A percentile compares a stretch with the other conserved stretches of the same genome.
phyloP scores from a whole-genome alignment of 345 rosid species.

The Draba incana region DNA sequence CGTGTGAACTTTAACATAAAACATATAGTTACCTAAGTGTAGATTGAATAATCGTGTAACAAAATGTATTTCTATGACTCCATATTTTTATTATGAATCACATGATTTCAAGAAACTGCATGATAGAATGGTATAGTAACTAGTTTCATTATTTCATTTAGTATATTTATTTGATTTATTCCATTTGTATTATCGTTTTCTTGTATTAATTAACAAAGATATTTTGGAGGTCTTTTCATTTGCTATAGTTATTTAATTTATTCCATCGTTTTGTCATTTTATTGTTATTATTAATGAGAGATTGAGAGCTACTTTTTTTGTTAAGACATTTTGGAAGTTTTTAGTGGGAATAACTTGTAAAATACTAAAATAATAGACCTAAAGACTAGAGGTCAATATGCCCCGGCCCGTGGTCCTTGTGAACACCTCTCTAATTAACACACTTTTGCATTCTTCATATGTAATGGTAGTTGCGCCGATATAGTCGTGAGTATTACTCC shows the following conservation, averaged over 20 bases:
- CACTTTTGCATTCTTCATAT: conserved; percentile 25
- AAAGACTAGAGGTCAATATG: conserved; percentile 6
- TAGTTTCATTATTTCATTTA: too few species aligned
- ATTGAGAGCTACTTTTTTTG: background rate
- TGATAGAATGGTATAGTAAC: too few species aligned
- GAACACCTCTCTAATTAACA: conserved; percentile 31
- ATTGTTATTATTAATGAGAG: background rate
- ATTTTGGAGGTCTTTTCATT: too few species aligned
- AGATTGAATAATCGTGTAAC: too few species aligned
- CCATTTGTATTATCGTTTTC: too few species aligned
- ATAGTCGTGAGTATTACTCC: conserved; percentile 38
- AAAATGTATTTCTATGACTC: too few species aligned
- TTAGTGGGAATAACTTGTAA: conserved; percentile 29
- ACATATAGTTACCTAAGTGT: too few species aligned
- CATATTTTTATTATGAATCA: too few species aligned
- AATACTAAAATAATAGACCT: background rate
- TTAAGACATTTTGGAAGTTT: background rate
- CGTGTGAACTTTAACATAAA: too few species aligned
- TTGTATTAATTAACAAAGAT: too few species aligned
- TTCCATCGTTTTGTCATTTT: background rate
- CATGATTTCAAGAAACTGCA: too few species aligned
- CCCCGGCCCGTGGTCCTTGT: conserved; percentile 20
- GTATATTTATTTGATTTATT: too few species aligned
- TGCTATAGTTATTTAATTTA: background rate
- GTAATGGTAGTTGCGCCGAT: conserved; percentile 35